Conservation (phyloP, 2,329 filamentous ascomycete species). For the Elsinoe arachidis region DNA sequence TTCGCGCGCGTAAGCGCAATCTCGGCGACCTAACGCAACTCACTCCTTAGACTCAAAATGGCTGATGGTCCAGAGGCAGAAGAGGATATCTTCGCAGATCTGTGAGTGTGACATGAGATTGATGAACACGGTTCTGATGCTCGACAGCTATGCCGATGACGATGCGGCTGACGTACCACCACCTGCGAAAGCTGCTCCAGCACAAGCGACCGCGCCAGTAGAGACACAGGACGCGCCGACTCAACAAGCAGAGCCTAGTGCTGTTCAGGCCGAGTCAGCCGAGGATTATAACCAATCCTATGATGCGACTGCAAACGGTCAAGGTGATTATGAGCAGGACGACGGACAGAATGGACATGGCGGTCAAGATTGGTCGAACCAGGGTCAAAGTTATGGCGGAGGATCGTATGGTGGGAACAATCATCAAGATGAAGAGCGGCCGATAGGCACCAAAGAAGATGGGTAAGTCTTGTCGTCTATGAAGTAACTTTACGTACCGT, state of each 20-base stretch:
- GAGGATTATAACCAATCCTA: conserved; percentile 4
- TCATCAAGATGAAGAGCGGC: conserved; percentile 35
- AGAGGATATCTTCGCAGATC: conserved; percentile 90
- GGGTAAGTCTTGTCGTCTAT: conserved; percentile 56
- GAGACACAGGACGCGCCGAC: conserved; percentile 4
- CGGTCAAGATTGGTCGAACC: conserved; percentile 3
- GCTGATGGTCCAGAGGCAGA: conserved; percentile 71
- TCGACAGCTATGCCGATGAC: conserved; percentile 56
- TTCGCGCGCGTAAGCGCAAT: no score
- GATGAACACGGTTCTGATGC: conserved; percentile 9
- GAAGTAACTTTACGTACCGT: conserved; percentile 18
- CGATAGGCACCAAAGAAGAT: conserved; percentile 76
- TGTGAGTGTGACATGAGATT: conserved; percentile 51
- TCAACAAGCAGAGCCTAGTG: not conserved
- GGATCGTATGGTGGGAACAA: conserved; percentile 24
- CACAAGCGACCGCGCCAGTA: conserved; percentile 5
- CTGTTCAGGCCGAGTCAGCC: not conserved
- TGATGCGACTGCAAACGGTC: not conserved
- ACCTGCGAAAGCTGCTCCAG: conserved; percentile 20
- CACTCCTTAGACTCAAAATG: conserved; percentile 43
- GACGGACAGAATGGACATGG: conserved; percentile 5
- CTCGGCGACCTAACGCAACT: not conserved
- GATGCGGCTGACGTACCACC: conserved; percentile 32
- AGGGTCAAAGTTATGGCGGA: conserved; percentile 1
- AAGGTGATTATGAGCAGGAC: not conserved